Evolutionary conservation across 2,329 filamentous ascomycete species (phyloP).

Genomic region (Colletotrichum chlorophyti): DNA sequence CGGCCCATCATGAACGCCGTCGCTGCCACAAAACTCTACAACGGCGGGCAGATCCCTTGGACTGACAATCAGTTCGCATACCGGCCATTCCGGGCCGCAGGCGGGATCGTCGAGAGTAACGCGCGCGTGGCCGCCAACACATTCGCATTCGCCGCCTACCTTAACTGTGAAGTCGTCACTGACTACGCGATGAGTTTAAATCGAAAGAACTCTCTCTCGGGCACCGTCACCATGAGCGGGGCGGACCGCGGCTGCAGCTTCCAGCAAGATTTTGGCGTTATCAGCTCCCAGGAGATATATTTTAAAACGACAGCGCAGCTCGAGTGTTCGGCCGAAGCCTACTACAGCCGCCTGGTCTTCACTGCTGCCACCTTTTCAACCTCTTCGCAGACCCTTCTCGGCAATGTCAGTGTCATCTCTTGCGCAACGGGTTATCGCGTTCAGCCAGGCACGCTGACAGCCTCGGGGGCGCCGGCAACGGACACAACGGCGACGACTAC

Average conservation of each 20-base stretch:
- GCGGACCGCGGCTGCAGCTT: not conserved
- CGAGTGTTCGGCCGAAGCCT: not conserved
- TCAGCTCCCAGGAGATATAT: not conserved
- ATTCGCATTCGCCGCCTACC: not conserved
- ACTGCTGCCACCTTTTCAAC: not conserved
- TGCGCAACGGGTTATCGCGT: conserved; percentile 3
- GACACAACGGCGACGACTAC: not conserved
- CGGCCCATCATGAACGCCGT: not conserved
- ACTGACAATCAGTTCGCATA: not conserved
- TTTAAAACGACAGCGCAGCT: not conserved
- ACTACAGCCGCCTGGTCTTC: conserved; percentile 2
- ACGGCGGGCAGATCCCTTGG: not conserved
- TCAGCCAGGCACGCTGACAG: not conserved
- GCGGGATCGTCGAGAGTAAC: not conserved
- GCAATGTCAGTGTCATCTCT: conserved; percentile 11
- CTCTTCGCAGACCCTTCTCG: not conserved
- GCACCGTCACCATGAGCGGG: not conserved
- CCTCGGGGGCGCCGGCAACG: not conserved
- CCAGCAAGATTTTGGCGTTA: not conserved
- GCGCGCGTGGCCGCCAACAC: not conserved
- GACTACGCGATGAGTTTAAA: not conserved
- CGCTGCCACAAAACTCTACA: not conserved
- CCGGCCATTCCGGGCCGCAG: not conserved
- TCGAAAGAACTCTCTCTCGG: not conserved
- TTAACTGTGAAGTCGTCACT: not conserved